Conservation (phyloP, 176 grass and related monocot species). For the Typha latifolia region DNA sequence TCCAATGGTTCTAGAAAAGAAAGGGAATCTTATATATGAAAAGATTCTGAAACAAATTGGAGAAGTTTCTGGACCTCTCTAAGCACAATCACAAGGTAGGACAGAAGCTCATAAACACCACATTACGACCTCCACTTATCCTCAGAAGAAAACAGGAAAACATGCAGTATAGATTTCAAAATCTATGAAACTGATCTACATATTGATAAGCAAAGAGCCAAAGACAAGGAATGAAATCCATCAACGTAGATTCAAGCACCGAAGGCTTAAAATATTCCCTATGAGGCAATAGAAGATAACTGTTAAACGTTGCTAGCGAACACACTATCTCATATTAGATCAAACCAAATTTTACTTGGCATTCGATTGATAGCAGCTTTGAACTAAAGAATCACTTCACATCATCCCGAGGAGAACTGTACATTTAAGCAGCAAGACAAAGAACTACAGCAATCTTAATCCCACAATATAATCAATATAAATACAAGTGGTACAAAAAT, state of each 20-base stretch:
- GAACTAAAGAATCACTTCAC: neutral
- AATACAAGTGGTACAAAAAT: neutral
- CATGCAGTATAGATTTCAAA: too few species aligned
- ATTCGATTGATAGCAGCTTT: neutral
- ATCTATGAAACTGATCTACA: too few species aligned
- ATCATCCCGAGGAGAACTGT: neutral
- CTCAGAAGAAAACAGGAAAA: too few species aligned
- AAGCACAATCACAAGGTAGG: neutral
- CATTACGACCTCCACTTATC: too few species aligned
- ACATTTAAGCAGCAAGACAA: neutral
- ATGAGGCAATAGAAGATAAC: too few species aligned
- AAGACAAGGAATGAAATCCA: too few species aligned
- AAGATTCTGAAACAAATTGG: neutral
- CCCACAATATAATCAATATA: neutral
- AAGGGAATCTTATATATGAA: neutral
- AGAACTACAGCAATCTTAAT: neutral
- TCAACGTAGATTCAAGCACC: too few species aligned
- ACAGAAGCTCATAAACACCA: neutral
- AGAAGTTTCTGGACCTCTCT: neutral
- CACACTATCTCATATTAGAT: neutral
- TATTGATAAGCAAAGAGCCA: too few species aligned
- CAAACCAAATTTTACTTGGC: neutral
- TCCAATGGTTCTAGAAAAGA: neutral
- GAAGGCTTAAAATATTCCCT: too few species aligned
- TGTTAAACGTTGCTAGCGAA: neutral